Percentiles rank a stretch among this genome's conserved stretches.
Evolutionary conservation across 768 basidiomycete genomes (phyloP).

Genomic region (Amanita phalloides): DNA sequence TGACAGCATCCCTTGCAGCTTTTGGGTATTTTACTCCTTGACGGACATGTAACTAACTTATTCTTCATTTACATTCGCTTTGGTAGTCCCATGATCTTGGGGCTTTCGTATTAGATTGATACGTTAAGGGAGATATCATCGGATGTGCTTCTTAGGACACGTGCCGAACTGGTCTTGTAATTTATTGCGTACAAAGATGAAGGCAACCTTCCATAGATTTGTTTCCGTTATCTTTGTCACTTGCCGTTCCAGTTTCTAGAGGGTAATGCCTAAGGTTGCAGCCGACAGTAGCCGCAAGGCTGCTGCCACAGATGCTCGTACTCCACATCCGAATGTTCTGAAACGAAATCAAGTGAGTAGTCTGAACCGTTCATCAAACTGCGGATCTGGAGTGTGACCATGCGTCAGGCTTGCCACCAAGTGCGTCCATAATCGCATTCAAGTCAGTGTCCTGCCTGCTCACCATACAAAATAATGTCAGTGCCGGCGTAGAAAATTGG

Average conservation of each 20-base stretch:
- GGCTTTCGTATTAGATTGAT: not conserved
- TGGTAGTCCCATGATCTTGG: not conserved
- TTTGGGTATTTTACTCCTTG: conserved; percentile 4
- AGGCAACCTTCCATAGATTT: not conserved
- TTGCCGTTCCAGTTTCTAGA: not conserved
- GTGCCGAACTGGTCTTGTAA: not conserved
- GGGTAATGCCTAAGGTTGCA: conserved; percentile 28
- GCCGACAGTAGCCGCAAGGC: conserved; percentile 15
- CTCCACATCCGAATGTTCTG: conserved; percentile 33
- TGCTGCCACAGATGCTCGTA: conserved; percentile 16
- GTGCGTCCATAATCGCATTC: conserved; percentile 17
- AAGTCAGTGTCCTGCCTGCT: not conserved
- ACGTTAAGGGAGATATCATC: too few species aligned
- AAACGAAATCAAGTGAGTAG: conserved; percentile 40
- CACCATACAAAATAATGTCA: conserved; percentile 20
- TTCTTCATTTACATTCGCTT: not conserved
- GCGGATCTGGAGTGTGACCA: not conserved
- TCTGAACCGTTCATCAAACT: not conserved
- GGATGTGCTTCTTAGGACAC: not conserved
- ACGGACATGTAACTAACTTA: not conserved
- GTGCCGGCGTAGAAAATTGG: conserved; percentile 68
- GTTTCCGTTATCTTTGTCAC: not conserved
- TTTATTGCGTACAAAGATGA: not conserved
- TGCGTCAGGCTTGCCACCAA: conserved; percentile 41
- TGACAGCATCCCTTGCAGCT: conserved; percentile 3